Evolutionary conservation across 1,139 yeast genomes (phyloP).

Genomic region (Lodderomyces metapsilosis): DNA sequence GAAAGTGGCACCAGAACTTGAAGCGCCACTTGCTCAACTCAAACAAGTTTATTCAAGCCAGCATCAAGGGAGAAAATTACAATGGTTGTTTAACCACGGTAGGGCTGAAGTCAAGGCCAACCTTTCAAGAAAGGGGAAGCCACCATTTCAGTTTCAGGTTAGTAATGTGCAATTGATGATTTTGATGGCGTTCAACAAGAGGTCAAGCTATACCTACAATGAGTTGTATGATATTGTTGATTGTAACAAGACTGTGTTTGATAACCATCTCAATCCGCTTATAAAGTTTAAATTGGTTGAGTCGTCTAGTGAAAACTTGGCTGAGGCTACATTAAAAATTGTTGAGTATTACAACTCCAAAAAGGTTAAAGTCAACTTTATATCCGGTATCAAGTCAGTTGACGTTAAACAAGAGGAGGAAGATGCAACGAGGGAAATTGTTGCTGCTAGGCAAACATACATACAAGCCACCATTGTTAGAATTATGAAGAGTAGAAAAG

Average conservation of each 20-base stretch:
- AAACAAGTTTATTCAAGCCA: constrained; percentile 67
- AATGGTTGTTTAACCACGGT: constrained; percentile 96
- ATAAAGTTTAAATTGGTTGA: constrained; percentile 73
- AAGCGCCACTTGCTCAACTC: constrained; percentile 63
- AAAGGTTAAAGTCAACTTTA: constrained; percentile 81
- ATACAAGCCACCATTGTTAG: constrained; percentile 93
- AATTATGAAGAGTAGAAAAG: constrained; percentile 92
- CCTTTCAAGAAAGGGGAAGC: constrained; percentile 76
- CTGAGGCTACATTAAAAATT: constrained; percentile 66
- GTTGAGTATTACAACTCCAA: constrained; percentile 84
- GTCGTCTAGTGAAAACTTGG: constrained; percentile 49
- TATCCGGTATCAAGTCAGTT: constrained; percentile 68
- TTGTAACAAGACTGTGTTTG: constrained; percentile 62
- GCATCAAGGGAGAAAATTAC: constrained; percentile 85
- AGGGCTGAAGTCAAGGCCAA: constrained; percentile 93
- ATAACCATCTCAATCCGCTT: constrained; percentile 74
- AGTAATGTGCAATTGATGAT: constrained; percentile 87
- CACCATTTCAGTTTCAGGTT: constrained; percentile 79
- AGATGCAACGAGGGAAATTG: constrained; percentile 81
- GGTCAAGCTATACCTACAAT: constrained; percentile 55
- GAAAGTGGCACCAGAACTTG: constrained; percentile 52
- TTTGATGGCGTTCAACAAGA: constrained; percentile 72
- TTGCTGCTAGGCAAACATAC: constrained; percentile 81
- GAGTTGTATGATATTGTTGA: constrained; percentile 70
- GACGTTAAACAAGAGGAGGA: constrained; percentile 78